phyloP scores from a whole-genome alignment of 306 rosid species.

The Citrullus amarus region DNA sequence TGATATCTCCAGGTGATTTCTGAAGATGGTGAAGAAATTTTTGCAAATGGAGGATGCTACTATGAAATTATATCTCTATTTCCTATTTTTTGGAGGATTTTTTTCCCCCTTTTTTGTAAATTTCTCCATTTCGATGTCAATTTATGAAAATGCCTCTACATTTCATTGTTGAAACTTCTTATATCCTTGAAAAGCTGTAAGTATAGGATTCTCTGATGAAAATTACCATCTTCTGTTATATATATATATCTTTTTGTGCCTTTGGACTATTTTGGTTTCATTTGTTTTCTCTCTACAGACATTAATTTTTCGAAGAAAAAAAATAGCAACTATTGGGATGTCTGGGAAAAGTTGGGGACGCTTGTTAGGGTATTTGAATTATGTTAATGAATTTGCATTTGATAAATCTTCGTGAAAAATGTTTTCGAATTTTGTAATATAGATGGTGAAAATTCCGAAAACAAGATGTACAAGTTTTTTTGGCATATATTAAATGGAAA shows the following conservation, averaged over 20 bases:
- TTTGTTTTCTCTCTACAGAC: neutral
- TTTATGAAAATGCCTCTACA: slow-evolving; percentile 33
- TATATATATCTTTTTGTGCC: neutral
- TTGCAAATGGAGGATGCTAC: slow-evolving; percentile 41
- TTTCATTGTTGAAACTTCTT: slow-evolving; percentile 9
- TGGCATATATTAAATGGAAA: too few species aligned
- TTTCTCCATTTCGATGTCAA: slow-evolving; percentile 31
- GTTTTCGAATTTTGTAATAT: too few species aligned
- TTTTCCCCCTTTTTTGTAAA: slow-evolving; percentile 32
- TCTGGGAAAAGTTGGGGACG: too few species aligned
- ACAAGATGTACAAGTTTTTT: too few species aligned
- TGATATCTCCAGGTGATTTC: slow-evolving; percentile 53
- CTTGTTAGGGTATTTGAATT: too few species aligned
- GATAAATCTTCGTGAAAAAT: too few species aligned
- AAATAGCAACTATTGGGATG: too few species aligned
- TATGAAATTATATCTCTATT: slow-evolving; percentile 17
- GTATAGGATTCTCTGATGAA: slow-evolving; percentile 2
- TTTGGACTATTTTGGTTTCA: neutral
- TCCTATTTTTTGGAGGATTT: slow-evolving; percentile 18
- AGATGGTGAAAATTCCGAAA: too few species aligned
- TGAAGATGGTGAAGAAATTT: slow-evolving; percentile 24
- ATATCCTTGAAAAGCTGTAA: neutral
- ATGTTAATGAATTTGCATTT: too few species aligned
- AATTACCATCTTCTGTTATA: neutral
- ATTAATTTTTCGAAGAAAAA: too few species aligned